Evolutionary conservation across 2,329 filamentous ascomycete genomes (phyloP).

Genomic region (Fusarium sp.): DNA sequence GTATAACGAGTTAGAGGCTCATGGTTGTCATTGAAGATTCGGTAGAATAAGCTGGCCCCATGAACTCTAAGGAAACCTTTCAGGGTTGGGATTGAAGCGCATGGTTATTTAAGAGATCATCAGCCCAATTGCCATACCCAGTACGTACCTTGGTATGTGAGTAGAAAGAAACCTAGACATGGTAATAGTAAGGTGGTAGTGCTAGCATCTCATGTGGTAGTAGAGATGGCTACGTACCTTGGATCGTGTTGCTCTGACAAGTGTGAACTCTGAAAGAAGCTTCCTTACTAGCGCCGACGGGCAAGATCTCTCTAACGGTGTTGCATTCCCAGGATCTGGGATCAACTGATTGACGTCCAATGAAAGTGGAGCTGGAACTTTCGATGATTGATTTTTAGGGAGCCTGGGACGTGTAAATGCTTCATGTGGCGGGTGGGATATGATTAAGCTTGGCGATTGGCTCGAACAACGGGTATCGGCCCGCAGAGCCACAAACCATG

Average conservation of each 20-base stretch:
- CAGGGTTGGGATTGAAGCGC: conserved; percentile 35
- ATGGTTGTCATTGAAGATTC: background rate
- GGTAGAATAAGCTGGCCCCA: background rate
- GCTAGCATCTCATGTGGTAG: conserved; percentile 19
- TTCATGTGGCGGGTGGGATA: background rate
- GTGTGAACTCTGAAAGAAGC: conserved; percentile 14
- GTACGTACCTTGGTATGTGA: background rate
- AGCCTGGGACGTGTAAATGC: conserved; percentile 10
- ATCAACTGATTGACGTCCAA: background rate
- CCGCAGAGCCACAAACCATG: conserved; percentile 25
- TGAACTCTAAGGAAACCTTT: conserved; percentile 12
- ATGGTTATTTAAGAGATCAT: conserved; percentile 19
- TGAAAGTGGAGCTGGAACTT: conserved; percentile 1
- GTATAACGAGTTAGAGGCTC: background rate
- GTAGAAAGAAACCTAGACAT: background rate
- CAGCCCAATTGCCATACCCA: background rate
- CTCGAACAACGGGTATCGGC: conserved; percentile 25
- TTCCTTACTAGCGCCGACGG: conserved; percentile 6
- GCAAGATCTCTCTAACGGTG: conserved; percentile 37
- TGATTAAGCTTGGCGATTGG: conserved; percentile 10
- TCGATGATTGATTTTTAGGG: background rate
- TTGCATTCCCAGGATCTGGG: conserved; percentile 26
- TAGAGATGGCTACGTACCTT: background rate
- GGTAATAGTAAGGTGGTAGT: background rate
- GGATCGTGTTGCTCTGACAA: conserved; percentile 12